Base-by-base conservation (phyloP, 2,329 filamentous ascomycete genomes). In the Lasiodiplodia theobromae region DNA sequence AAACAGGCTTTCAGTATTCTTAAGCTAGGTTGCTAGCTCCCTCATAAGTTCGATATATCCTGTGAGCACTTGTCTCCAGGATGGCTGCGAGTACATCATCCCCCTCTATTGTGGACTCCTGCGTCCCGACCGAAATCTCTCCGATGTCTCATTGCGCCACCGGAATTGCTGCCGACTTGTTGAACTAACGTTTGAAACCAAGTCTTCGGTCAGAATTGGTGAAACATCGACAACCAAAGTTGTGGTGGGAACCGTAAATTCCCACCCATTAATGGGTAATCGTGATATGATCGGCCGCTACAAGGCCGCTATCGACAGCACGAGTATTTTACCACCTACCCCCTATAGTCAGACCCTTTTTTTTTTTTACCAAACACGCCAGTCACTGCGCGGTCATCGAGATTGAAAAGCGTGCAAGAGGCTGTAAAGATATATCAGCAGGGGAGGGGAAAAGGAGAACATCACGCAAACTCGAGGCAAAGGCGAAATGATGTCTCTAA, bases 401-500 rank as follows among this genome's bases (percentile, higher is more conserved):
- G 44, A 14, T 21, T 8, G 44, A 3, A 7, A n/a, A 47, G 7
- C n/a, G 44, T 16, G 18, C 16, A 11, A 21, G 44, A 47, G 5
- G 44, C 21, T 47, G 8, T 16, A 6, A 10, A 16, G 10, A 6
- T 11, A 34, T 34, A 34, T 34, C 4, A n/a, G 40, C 40, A 18
- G 6, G 40, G 8, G 44, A 47, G 1, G 31, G 8, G 4, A 40
- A 40, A 14, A 40, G 54, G 54, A 58, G 31, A 18, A 8, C 4
- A 21, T 14, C 34, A 25, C 34, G 18, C 31, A 23, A 18, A 23
- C 18, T 11, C 4, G 6, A 12, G n/a, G 10, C 28, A 40, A 34
- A 60, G 37, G 56, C 56, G 54, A 57, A 37, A 44, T 47, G 56
- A 60, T 47, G 54, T 25, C 56, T 47, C 25, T 38, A 18, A 38